Percentiles rank a stretch among this genome's conserved stretches.
These are phyloP conservation scores for Benincasa hispida DNA, from an alignment of 306 rosid genomes.

Conservation along the genomic window DNA sequence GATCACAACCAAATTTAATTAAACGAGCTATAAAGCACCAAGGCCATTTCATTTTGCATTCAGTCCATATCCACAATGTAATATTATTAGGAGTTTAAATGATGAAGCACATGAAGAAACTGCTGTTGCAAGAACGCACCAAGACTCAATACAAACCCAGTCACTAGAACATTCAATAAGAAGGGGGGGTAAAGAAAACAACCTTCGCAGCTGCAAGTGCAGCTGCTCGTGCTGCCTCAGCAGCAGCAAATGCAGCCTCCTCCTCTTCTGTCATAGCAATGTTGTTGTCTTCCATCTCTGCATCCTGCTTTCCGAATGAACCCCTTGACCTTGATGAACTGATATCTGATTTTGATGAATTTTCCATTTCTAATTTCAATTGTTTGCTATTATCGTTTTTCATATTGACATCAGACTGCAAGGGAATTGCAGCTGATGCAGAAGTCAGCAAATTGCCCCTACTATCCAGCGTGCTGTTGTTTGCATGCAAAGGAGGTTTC, in stretches of 20 bases:
- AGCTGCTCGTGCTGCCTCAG: constrained; percentile 89
- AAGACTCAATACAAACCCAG: neutral
- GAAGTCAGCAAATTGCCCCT: constrained; percentile 43
- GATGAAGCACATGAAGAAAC: neutral
- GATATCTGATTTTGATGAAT: constrained; percentile 44
- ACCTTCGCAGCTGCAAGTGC: constrained; percentile 99
- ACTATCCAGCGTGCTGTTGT: constrained; percentile 42
- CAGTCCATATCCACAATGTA: neutral
- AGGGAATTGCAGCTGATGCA: constrained; percentile 40
- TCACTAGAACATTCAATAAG: neutral
- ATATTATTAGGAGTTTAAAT: neutral
- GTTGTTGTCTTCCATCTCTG: constrained; percentile 26
- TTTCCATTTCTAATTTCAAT: constrained; percentile 33
- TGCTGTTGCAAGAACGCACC: neutral
- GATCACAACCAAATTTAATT: neutral
- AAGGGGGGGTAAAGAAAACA: constrained; percentile 7
- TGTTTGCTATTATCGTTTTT: constrained; percentile 43
- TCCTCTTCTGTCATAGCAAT: constrained; percentile 70
- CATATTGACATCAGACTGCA: constrained; percentile 29
- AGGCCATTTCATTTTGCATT: neutral
- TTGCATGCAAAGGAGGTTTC: constrained; percentile 67
- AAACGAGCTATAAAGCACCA: neutral
- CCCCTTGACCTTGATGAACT: constrained; percentile 55
- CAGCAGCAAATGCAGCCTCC: constrained; percentile 86
- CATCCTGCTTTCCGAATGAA: constrained; percentile 29